Percentiles rank a stretch among this genome's conserved stretches.
Evolutionary conservation across 1,284 basidiomycete genomes (phyloP).

Genomic region (Apiotrichum brassicae): DNA sequence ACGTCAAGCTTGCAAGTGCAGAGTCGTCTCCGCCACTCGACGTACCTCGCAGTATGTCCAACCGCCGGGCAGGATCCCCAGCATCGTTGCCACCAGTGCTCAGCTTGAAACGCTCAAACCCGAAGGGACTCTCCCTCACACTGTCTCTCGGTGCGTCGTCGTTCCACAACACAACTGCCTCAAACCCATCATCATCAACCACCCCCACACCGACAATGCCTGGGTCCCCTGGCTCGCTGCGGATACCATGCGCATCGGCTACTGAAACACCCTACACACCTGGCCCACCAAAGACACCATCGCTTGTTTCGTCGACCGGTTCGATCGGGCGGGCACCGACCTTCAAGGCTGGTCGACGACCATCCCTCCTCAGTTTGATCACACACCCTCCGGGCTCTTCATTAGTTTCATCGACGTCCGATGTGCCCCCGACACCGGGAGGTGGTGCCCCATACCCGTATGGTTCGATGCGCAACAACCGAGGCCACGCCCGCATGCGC

Average conservation of each 20-base stretch:
- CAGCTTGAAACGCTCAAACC: slow-evolving; percentile 31
- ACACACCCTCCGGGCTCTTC: slow-evolving; percentile 28
- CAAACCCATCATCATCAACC: slow-evolving; percentile 1
- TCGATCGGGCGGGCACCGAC: slow-evolving; percentile 16
- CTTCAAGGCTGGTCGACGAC: slow-evolving; percentile 20
- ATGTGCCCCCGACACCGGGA: slow-evolving; percentile 3
- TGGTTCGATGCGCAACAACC: slow-evolving; percentile 10
- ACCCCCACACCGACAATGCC: slow-evolving; percentile 14
- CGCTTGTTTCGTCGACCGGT: slow-evolving; percentile 17
- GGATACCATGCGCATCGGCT: slow-evolving; percentile 30
- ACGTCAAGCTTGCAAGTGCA: slow-evolving; percentile 6
- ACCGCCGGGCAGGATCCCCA: slow-evolving; percentile 6
- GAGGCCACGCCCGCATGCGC: slow-evolving; percentile 22
- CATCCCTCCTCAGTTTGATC: slow-evolving; percentile 35
- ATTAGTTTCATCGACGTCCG: background rate
- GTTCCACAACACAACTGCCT: slow-evolving; percentile 16
- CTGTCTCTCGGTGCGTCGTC: slow-evolving; percentile 21
- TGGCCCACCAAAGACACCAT: slow-evolving; percentile 33
- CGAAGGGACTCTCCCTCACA: slow-evolving; percentile 35
- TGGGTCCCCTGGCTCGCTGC: slow-evolving; percentile 12
- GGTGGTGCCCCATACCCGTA: slow-evolving; percentile 16
- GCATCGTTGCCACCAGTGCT: slow-evolving; percentile 19
- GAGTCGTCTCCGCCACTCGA: slow-evolving; percentile 1
- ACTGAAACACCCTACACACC: slow-evolving; percentile 31
- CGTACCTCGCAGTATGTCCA: background rate